These are phyloP conservation scores for Coccomyxa sp. DNA, from an alignment of 139 green algal genomes.

Conservation along the genomic window DNA sequence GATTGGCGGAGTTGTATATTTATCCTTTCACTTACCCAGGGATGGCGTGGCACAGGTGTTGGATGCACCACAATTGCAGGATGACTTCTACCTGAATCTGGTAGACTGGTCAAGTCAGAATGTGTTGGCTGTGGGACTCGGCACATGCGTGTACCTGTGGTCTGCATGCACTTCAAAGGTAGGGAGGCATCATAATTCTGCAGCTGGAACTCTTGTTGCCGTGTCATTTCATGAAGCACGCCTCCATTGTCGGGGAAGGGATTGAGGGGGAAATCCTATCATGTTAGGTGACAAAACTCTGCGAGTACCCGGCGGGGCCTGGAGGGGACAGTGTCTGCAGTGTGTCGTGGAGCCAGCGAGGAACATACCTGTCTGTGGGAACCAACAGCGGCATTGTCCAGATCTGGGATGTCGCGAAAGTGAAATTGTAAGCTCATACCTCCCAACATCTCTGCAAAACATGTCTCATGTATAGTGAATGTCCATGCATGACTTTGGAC, in stretches of 20 bases:
- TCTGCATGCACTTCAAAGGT: conserved; percentile 85
- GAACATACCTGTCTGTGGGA: conserved; percentile 85
- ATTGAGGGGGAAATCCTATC: too few species aligned
- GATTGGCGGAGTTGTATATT: too few species aligned
- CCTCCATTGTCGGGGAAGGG: too few species aligned
- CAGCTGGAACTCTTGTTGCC: conserved; percentile 22
- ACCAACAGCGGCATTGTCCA: conserved; percentile 78
- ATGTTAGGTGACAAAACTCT: conserved; percentile 85
- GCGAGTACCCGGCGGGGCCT: conserved; percentile 53
- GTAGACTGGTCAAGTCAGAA: conserved; percentile 95
- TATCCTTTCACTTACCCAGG: too few species aligned
- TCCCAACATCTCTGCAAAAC: background rate
- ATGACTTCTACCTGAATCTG: conserved; percentile 99
- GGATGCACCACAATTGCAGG: conserved; percentile 78
- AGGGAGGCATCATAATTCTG: background rate
- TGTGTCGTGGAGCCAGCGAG: conserved; percentile 84
- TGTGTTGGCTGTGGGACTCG: conserved; percentile 88
- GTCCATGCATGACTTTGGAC: background rate
- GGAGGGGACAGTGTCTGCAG: conserved; percentile 68
- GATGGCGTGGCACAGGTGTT: conserved; percentile 47
- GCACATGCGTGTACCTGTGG: conserved; percentile 94
- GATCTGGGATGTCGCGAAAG: conserved; percentile 76
- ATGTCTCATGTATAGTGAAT: background rate
- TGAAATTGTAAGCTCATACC: conserved; percentile 33
- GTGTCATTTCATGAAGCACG: background rate